A percentile compares a stretch with the other conserved stretches of the same genome.
Evolutionary conservation across 108 stramenopile genomes (phyloP).

Genomic region (Seminavis robusta): DNA sequence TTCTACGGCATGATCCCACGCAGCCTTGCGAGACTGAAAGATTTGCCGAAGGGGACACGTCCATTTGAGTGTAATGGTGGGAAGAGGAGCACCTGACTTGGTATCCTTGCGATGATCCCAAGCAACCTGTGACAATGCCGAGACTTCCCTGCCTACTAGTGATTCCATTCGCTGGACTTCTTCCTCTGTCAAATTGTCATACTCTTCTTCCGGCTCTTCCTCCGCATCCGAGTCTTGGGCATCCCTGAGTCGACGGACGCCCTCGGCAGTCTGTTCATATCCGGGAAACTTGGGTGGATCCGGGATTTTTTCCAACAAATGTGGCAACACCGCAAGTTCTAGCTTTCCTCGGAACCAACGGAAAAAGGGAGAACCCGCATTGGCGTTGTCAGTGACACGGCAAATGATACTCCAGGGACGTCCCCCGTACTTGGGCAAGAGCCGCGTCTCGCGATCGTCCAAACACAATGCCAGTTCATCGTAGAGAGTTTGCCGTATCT

Average conservation of each 20-base stretch:
- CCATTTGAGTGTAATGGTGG: conserved; percentile 46
- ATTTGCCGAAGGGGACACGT: conserved; percentile 57
- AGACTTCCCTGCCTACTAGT: too few species aligned
- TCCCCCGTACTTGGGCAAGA: conserved; percentile 70
- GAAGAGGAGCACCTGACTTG: conserved; percentile 23
- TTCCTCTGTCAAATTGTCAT: not conserved
- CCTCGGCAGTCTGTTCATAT: not conserved
- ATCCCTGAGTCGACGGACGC: not conserved
- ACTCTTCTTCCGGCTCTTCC: conserved; percentile 1
- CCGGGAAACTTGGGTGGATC: conserved; percentile 29
- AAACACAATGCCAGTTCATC: too few species aligned
- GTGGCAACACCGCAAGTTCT: conserved; percentile 65
- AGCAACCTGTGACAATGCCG: conserved; percentile 28
- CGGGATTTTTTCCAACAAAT: conserved; percentile 51
- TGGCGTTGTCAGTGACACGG: conserved; percentile 30
- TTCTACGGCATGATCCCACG: conserved; percentile 50
- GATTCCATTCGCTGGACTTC: not conserved
- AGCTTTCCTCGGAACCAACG: conserved; percentile 34
- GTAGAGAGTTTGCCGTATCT: too few species aligned
- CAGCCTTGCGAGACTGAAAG: conserved; percentile 67
- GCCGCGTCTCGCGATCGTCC: conserved; percentile 7
- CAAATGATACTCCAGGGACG: conserved; percentile 63
- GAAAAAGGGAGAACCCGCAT: conserved; percentile 32
- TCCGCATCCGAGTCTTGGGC: not conserved
- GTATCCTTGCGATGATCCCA: conserved; percentile 22